phyloP scores from a whole-genome alignment of 2,329 filamentous ascomycete genomes.

The Sphaerulina populicola region DNA sequence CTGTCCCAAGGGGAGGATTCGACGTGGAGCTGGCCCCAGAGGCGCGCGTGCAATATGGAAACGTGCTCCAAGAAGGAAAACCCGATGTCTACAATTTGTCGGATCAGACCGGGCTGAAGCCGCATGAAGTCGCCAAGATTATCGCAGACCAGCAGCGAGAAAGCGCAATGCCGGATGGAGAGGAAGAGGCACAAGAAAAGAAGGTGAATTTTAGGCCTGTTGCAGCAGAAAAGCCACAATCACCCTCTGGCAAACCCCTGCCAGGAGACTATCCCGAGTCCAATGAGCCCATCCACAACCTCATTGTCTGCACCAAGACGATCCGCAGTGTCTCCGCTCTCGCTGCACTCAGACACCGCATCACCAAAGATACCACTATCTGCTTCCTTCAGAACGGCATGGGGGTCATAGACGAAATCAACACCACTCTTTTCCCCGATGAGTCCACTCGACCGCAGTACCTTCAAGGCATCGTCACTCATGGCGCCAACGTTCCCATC shows the following conservation, averaged over 20 bases:
- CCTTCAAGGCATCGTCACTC: conserved; percentile 59
- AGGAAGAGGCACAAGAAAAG: conserved; percentile 3
- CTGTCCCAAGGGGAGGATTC: conserved; percentile 35
- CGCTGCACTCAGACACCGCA: conserved; percentile 54
- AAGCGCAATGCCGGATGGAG: not conserved
- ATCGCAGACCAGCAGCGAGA: conserved; percentile 19
- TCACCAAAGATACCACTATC: conserved; percentile 62
- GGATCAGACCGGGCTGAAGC: conserved; percentile 20
- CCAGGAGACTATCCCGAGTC: conserved; percentile 9
- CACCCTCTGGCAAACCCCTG: not conserved
- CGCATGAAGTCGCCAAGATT: conserved; percentile 26
- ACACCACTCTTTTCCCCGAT: conserved; percentile 61
- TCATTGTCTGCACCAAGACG: conserved; percentile 74
- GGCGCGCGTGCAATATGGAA: conserved; percentile 34
- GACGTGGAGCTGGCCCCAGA: conserved; percentile 40
- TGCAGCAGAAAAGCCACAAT: not conserved
- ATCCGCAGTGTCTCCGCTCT: conserved; percentile 59
- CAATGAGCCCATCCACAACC: conserved; percentile 51
- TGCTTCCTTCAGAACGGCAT: conserved; percentile 74
- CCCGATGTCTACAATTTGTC: conserved; percentile 21
- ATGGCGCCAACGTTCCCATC: conserved; percentile 44
- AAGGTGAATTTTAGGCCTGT: conserved; percentile 9
- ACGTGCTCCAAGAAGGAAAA: conserved; percentile 19
- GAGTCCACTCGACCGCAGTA: conserved; percentile 61
- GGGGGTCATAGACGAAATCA: conserved; percentile 72